phyloP scores from a whole-genome alignment of 2,329 filamentous ascomycete species.

The Zasmidium citrigriseum region DNA sequence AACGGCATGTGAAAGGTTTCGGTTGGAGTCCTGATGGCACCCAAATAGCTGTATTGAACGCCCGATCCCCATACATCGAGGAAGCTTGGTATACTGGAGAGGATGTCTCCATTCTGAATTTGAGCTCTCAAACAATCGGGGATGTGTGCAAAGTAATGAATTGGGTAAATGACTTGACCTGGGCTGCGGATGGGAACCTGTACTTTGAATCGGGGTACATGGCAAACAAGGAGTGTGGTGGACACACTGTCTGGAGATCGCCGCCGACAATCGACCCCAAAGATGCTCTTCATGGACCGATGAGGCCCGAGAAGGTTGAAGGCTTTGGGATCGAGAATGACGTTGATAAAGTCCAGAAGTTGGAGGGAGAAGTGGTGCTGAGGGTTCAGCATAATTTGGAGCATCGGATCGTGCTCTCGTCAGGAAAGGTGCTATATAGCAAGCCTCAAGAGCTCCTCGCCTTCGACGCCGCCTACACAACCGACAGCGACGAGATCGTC shows the following conservation, averaged over 20 bases:
- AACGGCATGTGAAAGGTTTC: constrained; percentile 31
- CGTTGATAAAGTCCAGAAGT: constrained; percentile 13
- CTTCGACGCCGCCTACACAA: constrained; percentile 20
- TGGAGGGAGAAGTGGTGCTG: constrained; percentile 19
- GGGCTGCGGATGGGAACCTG: constrained; percentile 6
- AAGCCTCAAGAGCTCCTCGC: constrained; percentile 15
- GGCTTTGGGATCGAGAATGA: constrained; percentile 22
- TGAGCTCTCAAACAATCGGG: constrained; percentile 3
- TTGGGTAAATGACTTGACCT: background rate
- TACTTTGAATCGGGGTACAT: constrained; percentile 9
- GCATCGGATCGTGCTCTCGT: constrained; percentile 22
- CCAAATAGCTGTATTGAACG: constrained; percentile 27
- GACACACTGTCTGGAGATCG: constrained; percentile 11
- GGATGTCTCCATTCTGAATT: constrained; percentile 19
- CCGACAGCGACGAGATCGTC: constrained; percentile 25
- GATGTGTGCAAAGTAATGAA: constrained; percentile 7
- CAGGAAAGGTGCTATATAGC: constrained; percentile 11
- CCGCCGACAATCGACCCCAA: background rate
- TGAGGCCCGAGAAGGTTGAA: constrained; percentile 11
- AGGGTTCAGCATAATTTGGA: constrained; percentile 25
- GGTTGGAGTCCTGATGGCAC: constrained; percentile 32
- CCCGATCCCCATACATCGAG: constrained; percentile 32
- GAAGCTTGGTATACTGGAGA: constrained; percentile 23
- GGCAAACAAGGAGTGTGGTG: constrained; percentile 2
- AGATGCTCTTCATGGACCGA: background rate